Base-by-base conservation (phyloP, 768 basidiomycete genomes). In the Tylopilus sp. region DNA sequence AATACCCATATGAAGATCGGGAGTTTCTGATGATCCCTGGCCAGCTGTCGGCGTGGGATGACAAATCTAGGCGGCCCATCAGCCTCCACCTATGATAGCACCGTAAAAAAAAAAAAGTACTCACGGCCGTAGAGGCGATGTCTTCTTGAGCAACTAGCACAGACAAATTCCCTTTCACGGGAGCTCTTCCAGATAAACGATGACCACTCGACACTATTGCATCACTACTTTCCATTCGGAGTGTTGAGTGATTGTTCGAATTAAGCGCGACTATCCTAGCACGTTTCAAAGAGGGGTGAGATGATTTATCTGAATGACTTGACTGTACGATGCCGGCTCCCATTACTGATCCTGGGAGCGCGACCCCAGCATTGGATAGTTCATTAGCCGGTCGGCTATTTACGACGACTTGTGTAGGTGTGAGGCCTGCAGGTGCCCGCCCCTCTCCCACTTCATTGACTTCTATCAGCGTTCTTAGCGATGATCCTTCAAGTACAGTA, bases 221-320 rank as follows among this genome's bases (percentile, higher is more conserved):
- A 40, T n/a, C 29, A 29, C 10, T 41, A 24, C 38, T 31, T 25
- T 16, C 34, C 21, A 37, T 21, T 19, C 13, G 10, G 42, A 44
- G 6, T 1, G 13, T 33, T n/a, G 45, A 50, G 41, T 19, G 22
- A 16, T 25, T 42, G 6, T 48, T 33, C 24, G 38, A 14, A 43
- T 43, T 28, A 6, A 21, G 34, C 13, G 24, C 33, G 24, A 19
- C 19, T 30, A 43, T 40, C 25, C 26, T 25, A 14, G 24, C 17
- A 52, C 51, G 60, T 29, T 54, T 56, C 49, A 53, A 30, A n/a
- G 50, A 36, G 22, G 29, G 30, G 10, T 30, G 41, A 4, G 36
- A 37, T 12, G 16, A 10, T 24, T n/a, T 25, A 11, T 13, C 40
- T 28, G 47, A 45, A 38, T n/a, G 48, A 38, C 25, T 22, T 13